Evolutionary conservation across 2,329 filamentous ascomycete genomes (phyloP).

Genomic region (Venturia aucupariae): DNA sequence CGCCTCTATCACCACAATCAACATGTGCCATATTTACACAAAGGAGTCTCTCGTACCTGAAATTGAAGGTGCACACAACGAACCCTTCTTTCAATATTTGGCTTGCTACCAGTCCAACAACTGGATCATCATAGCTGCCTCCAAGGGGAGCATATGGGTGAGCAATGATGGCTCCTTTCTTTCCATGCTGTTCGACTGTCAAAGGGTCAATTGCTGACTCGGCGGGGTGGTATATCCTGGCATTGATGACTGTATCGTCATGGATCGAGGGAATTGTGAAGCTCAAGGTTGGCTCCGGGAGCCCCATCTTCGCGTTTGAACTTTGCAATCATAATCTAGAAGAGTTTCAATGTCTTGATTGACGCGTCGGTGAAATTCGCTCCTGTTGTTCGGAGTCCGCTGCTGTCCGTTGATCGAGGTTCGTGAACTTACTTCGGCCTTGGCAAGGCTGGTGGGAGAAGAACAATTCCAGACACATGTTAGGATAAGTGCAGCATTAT

Average conservation of each 20-base stretch:
- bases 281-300: constrained; percentile 32
- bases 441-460: neutral
- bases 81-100: constrained; percentile 59
- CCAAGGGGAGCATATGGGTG: constrained; percentile 89
- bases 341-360: neutral
- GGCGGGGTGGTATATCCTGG: constrained; percentile 64
- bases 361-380: neutral
- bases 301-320: neutral
- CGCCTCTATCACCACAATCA: constrained; percentile 50
- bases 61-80: constrained; percentile 83
- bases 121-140: constrained; percentile 71
- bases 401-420: neutral
- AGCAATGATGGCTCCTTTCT: constrained; percentile 58
- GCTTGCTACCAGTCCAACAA: constrained; percentile 58
- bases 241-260: constrained; percentile 66
- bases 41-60: constrained; percentile 49
- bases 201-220: neutral
- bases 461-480: neutral
- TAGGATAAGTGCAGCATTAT: no score
- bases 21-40: neutral
- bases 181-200: constrained; percentile 18
- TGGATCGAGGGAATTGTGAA: constrained; percentile 80
- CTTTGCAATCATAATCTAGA: neutral
- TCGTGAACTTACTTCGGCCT: neutral
- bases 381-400: neutral